Conservation (phyloP, 2,329 filamentous ascomycete genomes). For the Fusarium pilosicola region DNA sequence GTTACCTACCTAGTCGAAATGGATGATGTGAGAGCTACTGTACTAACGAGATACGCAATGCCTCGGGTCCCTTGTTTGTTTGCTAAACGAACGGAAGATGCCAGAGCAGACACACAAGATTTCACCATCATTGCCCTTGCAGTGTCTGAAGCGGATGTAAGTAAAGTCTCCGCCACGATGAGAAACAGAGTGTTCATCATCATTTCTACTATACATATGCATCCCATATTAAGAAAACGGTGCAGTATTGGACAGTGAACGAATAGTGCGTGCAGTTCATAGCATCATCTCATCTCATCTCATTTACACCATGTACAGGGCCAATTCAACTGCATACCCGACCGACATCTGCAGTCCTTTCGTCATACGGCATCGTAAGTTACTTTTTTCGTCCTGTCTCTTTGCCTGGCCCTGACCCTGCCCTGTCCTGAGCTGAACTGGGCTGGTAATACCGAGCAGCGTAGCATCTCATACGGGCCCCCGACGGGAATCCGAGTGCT, state of each 20-base stretch:
- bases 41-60: background rate
- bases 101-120: background rate
- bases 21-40: background rate
- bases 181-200: constrained; percentile 5
- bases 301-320: constrained; percentile 4
- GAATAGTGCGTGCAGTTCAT: constrained; percentile 2
- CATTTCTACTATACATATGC: background rate
- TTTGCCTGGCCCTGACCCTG: background rate
- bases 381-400: background rate
- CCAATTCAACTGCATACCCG: constrained; percentile 19
- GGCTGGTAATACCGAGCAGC: background rate
- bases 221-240: background rate
- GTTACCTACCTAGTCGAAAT: background rate
- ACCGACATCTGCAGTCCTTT: constrained; percentile 9
- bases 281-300: constrained; percentile 5
- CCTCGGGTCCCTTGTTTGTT: background rate
- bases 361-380: constrained; percentile 16
- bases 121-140: background rate
- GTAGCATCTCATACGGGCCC: background rate
- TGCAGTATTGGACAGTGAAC: background rate
- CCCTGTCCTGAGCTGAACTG: constrained; percentile 1
- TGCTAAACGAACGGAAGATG: background rate
- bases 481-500: background rate
- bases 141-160: background rate
- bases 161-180: background rate